phyloP scores from a whole-genome alignment of 164 flowering plant genomes.

The Piper betle region DNA sequence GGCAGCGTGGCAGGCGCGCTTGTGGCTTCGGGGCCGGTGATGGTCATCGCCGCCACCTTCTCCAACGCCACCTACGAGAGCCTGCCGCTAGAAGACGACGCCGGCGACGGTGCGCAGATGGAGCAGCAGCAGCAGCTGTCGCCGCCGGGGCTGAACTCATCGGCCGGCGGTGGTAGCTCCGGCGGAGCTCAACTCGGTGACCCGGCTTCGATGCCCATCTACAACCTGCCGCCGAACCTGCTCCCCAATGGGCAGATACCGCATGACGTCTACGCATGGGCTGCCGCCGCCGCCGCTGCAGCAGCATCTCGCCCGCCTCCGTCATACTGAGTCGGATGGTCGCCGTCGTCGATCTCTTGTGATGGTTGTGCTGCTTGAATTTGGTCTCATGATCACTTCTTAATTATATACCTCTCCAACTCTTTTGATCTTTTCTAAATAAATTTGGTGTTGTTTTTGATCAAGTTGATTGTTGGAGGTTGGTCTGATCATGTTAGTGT shows the following conservation, averaged over 20 bases:
- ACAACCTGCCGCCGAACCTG: constrained; percentile 28
- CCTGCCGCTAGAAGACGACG: constrained; percentile 48
- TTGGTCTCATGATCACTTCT: no score
- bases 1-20: constrained; percentile 65
- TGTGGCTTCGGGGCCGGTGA: constrained; percentile 78
- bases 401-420: no score
- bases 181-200: constrained; percentile 16
- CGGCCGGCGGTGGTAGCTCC: constrained; percentile 14
- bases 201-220: constrained; percentile 20
- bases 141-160: constrained; percentile 16
- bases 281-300: constrained; percentile 5
- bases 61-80: constrained; percentile 67
- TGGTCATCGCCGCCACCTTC: constrained; percentile 78
- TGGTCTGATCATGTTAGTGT: no score
- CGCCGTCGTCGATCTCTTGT: no score
- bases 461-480: no score
- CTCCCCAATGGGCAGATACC: constrained; percentile 27
- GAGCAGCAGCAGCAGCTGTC: constrained; percentile 17
- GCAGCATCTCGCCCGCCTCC: constrained; percentile 17
- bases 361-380: no score
- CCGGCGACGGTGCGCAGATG: constrained; percentile 25
- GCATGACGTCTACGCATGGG: constrained; percentile 21
- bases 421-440: no score
- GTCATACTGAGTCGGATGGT: no score
- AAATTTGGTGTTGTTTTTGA: no score